Conservation (phyloP, 768 basidiomycete genomes). For the Candolleomyces eurysporus region DNA sequence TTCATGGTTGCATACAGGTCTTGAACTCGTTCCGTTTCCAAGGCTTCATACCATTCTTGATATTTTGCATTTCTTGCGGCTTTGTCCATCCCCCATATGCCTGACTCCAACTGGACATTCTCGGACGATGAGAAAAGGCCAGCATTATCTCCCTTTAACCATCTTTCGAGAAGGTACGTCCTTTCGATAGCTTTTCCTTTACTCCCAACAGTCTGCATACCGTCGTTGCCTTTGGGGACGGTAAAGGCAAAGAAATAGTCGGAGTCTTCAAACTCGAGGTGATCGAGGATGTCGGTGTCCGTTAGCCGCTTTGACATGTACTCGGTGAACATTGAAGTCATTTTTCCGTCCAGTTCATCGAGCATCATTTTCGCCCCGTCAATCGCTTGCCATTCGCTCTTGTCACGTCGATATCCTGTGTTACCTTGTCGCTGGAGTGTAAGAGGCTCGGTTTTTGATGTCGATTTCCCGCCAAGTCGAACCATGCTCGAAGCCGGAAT, state of each 20-base stretch:
- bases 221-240: constrained; percentile 39
- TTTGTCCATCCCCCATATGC: constrained; percentile 36
- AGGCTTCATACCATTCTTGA: constrained; percentile 31
- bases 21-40: constrained; percentile 32
- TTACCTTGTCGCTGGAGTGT: constrained; percentile 39
- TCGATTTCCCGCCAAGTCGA: constrained; percentile 59
- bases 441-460: constrained; percentile 42
- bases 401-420: constrained; percentile 17
- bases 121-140: constrained; percentile 34
- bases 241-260: constrained; percentile 46
- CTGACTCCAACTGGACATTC: constrained; percentile 1
- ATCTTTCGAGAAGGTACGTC: constrained; percentile 45
- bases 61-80: constrained; percentile 24
- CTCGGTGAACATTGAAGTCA: constrained; percentile 19
- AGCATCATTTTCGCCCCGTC: constrained; percentile 32
- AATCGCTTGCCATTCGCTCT: constrained; percentile 41
- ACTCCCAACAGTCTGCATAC: constrained; percentile 44
- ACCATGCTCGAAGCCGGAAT: constrained; percentile 51
- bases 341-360: background rate
- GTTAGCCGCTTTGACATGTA: constrained; percentile 21
- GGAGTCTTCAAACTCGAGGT: constrained; percentile 52
- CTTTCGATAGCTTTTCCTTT: constrained; percentile 31
- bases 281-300: constrained; percentile 32
- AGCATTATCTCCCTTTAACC: constrained; percentile 45
- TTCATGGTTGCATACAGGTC: constrained; percentile 30